A percentile compares a stretch with the other conserved stretches of the same genome.
Conservation (phyloP, 2,329 filamentous ascomycete genomes). For the Microsporum ferrugineum region DNA sequence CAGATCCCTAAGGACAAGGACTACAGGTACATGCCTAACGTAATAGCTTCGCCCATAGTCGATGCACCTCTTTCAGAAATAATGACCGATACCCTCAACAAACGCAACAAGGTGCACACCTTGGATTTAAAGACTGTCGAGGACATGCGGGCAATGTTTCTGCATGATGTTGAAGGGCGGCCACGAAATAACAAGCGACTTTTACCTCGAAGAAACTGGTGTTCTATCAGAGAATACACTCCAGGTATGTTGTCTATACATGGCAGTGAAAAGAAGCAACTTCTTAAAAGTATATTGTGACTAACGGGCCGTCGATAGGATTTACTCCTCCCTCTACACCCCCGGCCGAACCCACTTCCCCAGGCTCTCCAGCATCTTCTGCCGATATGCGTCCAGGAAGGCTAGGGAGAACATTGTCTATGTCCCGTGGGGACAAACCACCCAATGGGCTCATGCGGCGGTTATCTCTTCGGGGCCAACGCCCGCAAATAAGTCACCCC, state of each 20-base stretch:
- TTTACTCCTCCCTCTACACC: slow-evolving; percentile 62
- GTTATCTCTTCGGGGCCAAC: slow-evolving; percentile 35
- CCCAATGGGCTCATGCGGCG: slow-evolving; percentile 34
- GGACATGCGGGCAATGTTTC: slow-evolving; percentile 90
- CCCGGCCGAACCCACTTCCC: slow-evolving; percentile 32
- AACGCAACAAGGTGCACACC: slow-evolving; percentile 66
- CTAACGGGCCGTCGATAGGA: slow-evolving; percentile 47
- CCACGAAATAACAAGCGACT: slow-evolving; percentile 82
- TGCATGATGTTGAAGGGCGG: slow-evolving; percentile 77
- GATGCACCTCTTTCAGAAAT: slow-evolving; percentile 81
- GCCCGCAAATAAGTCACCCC: slow-evolving; percentile 31
- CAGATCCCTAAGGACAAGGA: slow-evolving; percentile 77
- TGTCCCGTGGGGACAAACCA: slow-evolving; percentile 45
- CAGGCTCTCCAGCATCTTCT: slow-evolving; percentile 17
- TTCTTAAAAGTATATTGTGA: background rate
- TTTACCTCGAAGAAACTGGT: slow-evolving; percentile 88
- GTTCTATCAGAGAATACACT: slow-evolving; percentile 73
- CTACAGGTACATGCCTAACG: slow-evolving; percentile 91
- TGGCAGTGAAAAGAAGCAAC: background rate
- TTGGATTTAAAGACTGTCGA: slow-evolving; percentile 69
- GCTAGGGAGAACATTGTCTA: slow-evolving; percentile 50
- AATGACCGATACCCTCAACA: slow-evolving; percentile 85
- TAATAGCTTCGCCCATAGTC: slow-evolving; percentile 87
- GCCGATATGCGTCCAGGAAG: slow-evolving; percentile 21
- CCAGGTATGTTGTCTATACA: slow-evolving; percentile 46